Base-by-base conservation (phyloP, 2,329 filamentous ascomycete species). In the Corniculantispora saksenae region DNA sequence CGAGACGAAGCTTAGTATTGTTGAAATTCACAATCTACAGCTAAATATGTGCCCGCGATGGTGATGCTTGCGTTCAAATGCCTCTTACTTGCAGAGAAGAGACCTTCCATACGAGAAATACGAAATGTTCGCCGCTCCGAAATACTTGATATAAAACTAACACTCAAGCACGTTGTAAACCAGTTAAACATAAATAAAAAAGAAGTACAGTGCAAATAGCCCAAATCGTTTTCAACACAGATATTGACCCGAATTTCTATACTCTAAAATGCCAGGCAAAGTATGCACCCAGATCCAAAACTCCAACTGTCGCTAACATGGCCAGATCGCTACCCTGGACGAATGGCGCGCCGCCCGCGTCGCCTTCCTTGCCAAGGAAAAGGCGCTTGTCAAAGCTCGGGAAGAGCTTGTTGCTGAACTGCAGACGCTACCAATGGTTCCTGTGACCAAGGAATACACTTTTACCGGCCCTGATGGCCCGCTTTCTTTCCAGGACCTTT, bases 361-460 rank as follows among this genome's bases (percentile, higher is more conserved):
- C 48, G 67, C 70, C 15, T 68, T 74, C 54, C 67, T 73, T 7
- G 51, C 51, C 17, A 73, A 72, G 57, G 72, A 74, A 51, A 72
- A 72, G 57, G 69, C 67, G 9, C 61, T 68, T n/a, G 65, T 66
- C 12, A 66, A 55, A 45, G 70, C 70, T 23, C 51, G 23, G 35
- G 69, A 70, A 15, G 65, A 65, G 40, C 66, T 77, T 35, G 66
- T 69, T 13, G 60, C 67, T 2, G 58, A 70, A n/a, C 73, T 71
- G n/a, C 74, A 70, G 23, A 58, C 72, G 13, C 74, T 80, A 0
- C 76, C 75, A 6, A 73, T 77, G 64, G 72, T 76, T 27, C 72
- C 72, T 47, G 61, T 78, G 40, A 66, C 68, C n/a, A 74, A 75
- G 53, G 47, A 69, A 3, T 73, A 73, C 67, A 70, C 63, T 21